phyloP scores from a whole-genome alignment of 257 asterid species.

The Solanum chmielewskii region DNA sequence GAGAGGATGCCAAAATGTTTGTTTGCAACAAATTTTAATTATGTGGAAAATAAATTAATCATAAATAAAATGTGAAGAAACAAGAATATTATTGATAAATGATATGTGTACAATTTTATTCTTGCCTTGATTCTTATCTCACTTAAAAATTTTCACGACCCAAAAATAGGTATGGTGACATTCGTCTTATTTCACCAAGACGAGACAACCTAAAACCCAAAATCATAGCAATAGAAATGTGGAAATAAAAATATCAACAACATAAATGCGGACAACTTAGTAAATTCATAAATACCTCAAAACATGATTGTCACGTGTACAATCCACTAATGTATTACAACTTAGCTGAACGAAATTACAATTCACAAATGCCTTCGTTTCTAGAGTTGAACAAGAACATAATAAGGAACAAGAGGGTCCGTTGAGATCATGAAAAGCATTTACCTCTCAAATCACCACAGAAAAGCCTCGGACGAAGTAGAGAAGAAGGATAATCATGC shows the following conservation, averaged over 20 bases:
- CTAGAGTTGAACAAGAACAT: neutral
- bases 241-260: neutral
- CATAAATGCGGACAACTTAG: neutral
- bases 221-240: neutral
- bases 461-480: neutral
- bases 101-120: too few relatives aligned
- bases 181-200: neutral
- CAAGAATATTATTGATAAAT: neutral
- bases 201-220: neutral
- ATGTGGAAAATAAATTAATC: neutral
- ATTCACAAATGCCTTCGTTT: neutral
- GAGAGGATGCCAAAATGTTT: neutral
- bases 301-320: neutral
- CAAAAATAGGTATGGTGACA: neutral
- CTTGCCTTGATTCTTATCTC: neutral
- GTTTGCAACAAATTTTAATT: too few relatives aligned
- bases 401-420: neutral
- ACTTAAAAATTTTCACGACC: neutral
- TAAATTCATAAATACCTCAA: neutral
- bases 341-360: neutral
- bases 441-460: neutral
- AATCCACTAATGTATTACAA: neutral
- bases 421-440: neutral
- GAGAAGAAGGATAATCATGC: neutral
- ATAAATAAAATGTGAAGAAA: too few relatives aligned